Evolutionary conservation across 768 basidiomycete genomes (phyloP).

Genomic region (Pulveroboletus sp.): DNA sequence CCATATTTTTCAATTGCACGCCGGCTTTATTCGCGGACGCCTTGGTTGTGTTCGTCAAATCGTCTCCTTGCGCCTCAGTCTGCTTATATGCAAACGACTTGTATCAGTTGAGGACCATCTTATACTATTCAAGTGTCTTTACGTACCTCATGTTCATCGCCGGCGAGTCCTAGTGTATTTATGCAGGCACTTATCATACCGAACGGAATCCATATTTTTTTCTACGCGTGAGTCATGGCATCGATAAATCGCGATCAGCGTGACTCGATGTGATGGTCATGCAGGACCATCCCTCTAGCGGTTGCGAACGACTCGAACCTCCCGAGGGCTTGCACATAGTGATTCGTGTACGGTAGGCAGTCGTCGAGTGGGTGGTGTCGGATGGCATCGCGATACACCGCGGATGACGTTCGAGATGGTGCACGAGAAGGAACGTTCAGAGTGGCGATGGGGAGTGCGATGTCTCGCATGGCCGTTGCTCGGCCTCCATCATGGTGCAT

Average conservation of each 20-base stretch:
- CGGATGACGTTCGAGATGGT: no score
- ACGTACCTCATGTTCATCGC: constrained; percentile 18
- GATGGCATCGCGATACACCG: not conserved
- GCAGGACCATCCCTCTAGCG: not conserved
- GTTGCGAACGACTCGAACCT: not conserved
- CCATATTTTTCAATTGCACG: not conserved
- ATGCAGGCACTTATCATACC: not conserved
- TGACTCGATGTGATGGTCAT: constrained; percentile 4
- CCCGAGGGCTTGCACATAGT: not conserved
- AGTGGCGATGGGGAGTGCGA: not conserved
- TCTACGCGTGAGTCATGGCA: constrained; percentile 1
- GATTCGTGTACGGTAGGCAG: no score
- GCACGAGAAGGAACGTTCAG: not conserved
- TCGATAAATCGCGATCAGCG: not conserved
- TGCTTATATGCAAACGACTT: constrained; percentile 12
- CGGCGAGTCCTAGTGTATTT: constrained; percentile 16
- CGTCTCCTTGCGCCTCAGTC: not conserved
- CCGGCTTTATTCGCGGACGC: not conserved
- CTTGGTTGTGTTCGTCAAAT: not conserved
- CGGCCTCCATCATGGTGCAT: not conserved
- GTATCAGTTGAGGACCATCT: constrained; percentile 15
- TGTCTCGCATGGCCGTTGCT: not conserved
- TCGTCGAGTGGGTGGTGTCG: not conserved
- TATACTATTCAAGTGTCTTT: constrained; percentile 3
- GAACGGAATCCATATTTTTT: not conserved